Conservation (phyloP, 1,139 yeast species). For the Arxiozyma heterogenica region DNA sequence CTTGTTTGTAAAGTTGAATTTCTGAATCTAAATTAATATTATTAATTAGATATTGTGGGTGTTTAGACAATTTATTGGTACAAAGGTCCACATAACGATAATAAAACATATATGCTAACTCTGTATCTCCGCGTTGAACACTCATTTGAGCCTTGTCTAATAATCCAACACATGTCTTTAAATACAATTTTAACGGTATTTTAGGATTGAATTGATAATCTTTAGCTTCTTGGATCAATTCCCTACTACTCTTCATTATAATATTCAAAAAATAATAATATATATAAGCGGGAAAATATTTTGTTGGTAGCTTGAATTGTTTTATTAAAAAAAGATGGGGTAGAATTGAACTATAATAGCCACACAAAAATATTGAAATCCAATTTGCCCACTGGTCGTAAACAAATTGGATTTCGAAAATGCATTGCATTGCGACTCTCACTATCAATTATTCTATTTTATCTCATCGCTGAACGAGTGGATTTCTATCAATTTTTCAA, state of each 20-base stretch:
- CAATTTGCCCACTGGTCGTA: neutral
- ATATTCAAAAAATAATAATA: neutral
- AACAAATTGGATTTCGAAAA: too few species aligned
- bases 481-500: neutral
- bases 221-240: constrained; percentile 22
- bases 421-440: neutral
- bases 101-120: constrained; percentile 22
- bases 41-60: constrained; percentile 17
- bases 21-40: constrained; percentile 5
- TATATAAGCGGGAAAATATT: neutral
- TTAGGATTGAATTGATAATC: constrained; percentile 24
- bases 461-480: neutral
- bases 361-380: neutral
- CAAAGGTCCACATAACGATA: constrained; percentile 28
- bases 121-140: constrained; percentile 18
- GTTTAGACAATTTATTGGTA: constrained; percentile 25
- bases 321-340: too few species aligned
- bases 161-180: constrained; percentile 26
- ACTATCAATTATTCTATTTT: neutral
- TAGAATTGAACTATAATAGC: neutral
- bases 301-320: too few species aligned
- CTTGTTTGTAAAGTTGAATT: constrained; percentile 15
- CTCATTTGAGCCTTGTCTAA: constrained; percentile 26
- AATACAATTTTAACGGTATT: constrained; percentile 25
- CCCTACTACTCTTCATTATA: constrained; percentile 16